Evolutionary conservation across 805 yeast genomes (phyloP), one percentile per base, ranked within the genome.

Genomic region (Teunomyces barrocoloradensis): DNA sequence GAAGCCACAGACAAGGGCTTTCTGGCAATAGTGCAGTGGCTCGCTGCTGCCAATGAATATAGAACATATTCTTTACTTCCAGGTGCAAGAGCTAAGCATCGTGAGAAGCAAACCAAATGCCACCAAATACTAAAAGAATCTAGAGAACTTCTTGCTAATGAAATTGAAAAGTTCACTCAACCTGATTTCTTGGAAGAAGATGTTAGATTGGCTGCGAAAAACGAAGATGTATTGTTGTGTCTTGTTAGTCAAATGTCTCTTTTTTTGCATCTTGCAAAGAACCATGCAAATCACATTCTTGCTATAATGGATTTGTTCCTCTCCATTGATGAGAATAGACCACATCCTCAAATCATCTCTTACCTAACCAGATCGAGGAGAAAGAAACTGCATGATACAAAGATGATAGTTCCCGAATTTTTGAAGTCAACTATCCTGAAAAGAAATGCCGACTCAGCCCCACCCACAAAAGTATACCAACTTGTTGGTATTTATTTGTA

Each of bases 361-460:
- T 50, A 44, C 36, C 55, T 59, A 45, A 53, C 58, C 4, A 45
- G 27, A 4, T 50, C 53, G 23, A 48, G 42, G 23, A 20, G 42
- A 21, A 43, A 48, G 40, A 17, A 36, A n/a, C 35, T 15, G 21
- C 34, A 18, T 21, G 23, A 18, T 28, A 15, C 20, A 18, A 21
- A 51, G 36, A 23, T 49, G 48, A 5, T 15, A 38, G 13, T 39
- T 39, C 23, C 35, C 13, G 18, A 47, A 46, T 36, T 42, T 32
- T 44, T 53, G 34, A 37, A 42, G 21, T 36, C 49, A 12, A 43
- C 42, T 25, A 45, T 60, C 27, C 55, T 52, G 36, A 37, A 15
- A 17, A 47, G 73, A 21, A 55, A 67, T 44, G 69, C 73, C 1
- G 70, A 65, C 50, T 48, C 66, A 2, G 42, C 55, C 17, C 54